Evolutionary conservation across 495 filamentous ascomycete species (phyloP), one percentile per base, ranked within the genome.

Genomic region (Tuber borchii): DNA sequence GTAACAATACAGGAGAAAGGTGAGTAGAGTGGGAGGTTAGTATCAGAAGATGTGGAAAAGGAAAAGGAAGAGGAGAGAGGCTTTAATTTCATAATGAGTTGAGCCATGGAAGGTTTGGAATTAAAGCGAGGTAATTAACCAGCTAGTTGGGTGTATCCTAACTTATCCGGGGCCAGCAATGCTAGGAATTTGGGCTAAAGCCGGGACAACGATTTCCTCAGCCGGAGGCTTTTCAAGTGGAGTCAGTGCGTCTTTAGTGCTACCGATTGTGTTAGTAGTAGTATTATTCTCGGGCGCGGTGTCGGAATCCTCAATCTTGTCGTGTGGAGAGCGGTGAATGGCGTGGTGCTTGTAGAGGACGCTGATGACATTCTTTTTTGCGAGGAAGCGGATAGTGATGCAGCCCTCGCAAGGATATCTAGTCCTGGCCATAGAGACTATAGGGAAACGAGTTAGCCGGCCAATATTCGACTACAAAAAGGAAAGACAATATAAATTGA

Each of bases 261-360:
- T 65, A 34, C 26, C 14, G 14, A 6, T 17, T 14, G 26, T 34
- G 26, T 26, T 34, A 65, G 56, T 17, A 34, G 26, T 31, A 65
- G 26, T 8, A 65, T 34, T 65, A 65, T 65, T 65, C 14, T 17
- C 56, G 16, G 14, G 56, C 26, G 14, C 5, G 26, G 56, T 31
- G 26, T 65, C 56, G 14, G 56, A 65, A 65, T 65, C 56, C 26
- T 65, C 56, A 65, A 65, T 65, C 14, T 65, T 65, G 6, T 65
- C 56, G 26, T 65, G 31, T 65, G 56, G 56, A 34, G 56, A 65
- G 34, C 56, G 56, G 17, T 79, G 77, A 39, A 79, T 61, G 43
- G 77, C 77, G 42, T 79, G 77, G 2, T 79, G 77, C 69, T 51
- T 37, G 61, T 79, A 79, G 6, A 70, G 42, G 46, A 79, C 40